phyloP scores from a whole-genome alignment of 202 grass and related monocot genomes.

The Cymbopogon flexuosus region DNA sequence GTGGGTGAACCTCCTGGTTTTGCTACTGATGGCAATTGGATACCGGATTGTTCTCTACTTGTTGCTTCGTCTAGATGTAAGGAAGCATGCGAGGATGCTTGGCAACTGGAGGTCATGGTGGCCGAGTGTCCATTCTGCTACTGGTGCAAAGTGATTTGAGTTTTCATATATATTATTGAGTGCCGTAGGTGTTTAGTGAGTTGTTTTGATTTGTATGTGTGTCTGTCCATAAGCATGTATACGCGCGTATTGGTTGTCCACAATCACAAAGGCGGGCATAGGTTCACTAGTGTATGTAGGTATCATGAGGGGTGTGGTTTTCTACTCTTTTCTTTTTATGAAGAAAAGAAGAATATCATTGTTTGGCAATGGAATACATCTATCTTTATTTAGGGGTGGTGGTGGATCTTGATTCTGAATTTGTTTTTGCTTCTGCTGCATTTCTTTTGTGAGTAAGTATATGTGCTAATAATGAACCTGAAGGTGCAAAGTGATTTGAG shows the following conservation, averaged over 20 bases:
- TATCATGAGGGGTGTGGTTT: neutral
- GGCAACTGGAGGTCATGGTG: conserved; percentile 41
- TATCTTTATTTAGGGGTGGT: neutral
- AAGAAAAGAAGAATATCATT: neutral
- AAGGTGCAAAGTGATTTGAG: too few relatives aligned
- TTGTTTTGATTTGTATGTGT: neutral
- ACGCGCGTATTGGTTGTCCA: neutral
- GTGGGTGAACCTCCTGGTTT: conserved; percentile 63
- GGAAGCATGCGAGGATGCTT: conserved; percentile 27
- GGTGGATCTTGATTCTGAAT: neutral
- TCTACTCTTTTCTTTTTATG: neutral
- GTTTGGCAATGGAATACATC: neutral
- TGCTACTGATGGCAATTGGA: conserved; percentile 69
- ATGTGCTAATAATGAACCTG: too few relatives aligned
- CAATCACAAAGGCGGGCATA: neutral
- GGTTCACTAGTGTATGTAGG: neutral
- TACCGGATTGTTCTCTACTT: conserved; percentile 57
- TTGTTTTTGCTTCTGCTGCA: neutral
- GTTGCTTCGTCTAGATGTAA: conserved; percentile 58
- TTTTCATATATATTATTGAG: neutral
- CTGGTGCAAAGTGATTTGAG: conserved; percentile 33
- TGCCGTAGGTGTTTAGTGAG: neutral
- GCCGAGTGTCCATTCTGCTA: conserved; percentile 25
- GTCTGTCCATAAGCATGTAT: neutral
- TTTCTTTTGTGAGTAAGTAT: neutral